Conservation (phyloP, 352 stramenopile species). For the Phytophthora tentaculata region DNA sequence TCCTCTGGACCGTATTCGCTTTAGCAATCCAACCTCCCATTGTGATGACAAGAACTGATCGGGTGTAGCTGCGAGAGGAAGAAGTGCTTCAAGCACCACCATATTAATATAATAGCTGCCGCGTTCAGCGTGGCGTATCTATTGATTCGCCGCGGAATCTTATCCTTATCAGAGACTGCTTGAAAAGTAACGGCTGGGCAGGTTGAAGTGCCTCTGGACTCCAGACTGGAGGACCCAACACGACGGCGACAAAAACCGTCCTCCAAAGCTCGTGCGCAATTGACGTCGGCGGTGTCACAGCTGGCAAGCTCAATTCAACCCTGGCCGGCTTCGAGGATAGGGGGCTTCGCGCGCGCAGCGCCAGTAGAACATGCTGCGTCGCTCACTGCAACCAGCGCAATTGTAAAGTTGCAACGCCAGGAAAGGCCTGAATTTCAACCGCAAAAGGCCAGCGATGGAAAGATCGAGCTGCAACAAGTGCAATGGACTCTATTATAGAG, state of each 20-base stretch:
- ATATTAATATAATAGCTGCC: no score
- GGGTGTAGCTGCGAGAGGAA: no score
- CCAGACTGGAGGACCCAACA: slow-evolving; percentile 15
- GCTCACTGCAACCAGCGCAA: background rate
- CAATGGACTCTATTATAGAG: no score
- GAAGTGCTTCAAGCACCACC: no score
- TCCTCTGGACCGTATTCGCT: no score
- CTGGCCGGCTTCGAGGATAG: slow-evolving; percentile 8
- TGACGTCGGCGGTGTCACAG: slow-evolving; percentile 33
- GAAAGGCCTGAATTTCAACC: slow-evolving; percentile 9
- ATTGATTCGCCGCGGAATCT: slow-evolving; percentile 27
- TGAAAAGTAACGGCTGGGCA: slow-evolving; percentile 18
- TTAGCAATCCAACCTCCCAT: no score
- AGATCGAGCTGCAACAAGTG: slow-evolving; percentile 16
- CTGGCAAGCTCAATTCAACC: slow-evolving; percentile 6
- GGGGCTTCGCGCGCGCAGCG: slow-evolving; percentile 4
- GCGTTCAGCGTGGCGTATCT: slow-evolving; percentile 16
- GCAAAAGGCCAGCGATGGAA: slow-evolving; percentile 12
- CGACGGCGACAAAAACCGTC: slow-evolving; percentile 24
- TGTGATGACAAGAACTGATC: background rate
- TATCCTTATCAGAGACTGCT: slow-evolving; percentile 10
- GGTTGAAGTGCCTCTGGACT: slow-evolving; percentile 37
- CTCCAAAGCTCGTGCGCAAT: slow-evolving; percentile 13
- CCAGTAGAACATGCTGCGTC: slow-evolving; percentile 25
- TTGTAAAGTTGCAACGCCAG: slow-evolving; percentile 8